A percentile compares a stretch with the other conserved stretches of the same genome.
Evolutionary conservation across 805 yeast genomes (phyloP).

Genomic region (Suhomyces vadensis): DNA sequence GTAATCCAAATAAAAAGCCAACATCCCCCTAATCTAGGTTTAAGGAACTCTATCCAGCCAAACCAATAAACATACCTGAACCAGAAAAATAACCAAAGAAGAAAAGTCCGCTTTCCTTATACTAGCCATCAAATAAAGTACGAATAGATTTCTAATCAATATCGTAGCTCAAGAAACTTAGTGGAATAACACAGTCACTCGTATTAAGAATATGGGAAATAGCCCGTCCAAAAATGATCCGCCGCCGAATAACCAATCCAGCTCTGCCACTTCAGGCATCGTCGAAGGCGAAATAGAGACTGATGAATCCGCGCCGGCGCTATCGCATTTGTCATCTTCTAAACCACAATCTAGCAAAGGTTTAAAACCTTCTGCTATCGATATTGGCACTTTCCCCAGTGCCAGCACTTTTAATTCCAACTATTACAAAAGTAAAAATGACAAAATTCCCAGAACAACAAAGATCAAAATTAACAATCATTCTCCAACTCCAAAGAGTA

Average conservation of each 20-base stretch:
- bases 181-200: not conserved
- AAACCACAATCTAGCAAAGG: constrained; percentile 9
- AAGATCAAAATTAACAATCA: constrained; percentile 8
- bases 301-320: constrained; percentile 46
- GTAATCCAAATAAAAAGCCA: not conserved
- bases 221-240: constrained; percentile 61
- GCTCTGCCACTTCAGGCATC: constrained; percentile 23
- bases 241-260: constrained; percentile 40
- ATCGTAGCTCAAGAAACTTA: not conserved
- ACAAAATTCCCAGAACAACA: constrained; percentile 2
- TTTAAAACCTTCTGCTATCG: constrained; percentile 14
- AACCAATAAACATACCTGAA: too few species aligned
- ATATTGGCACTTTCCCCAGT: constrained; percentile 11
- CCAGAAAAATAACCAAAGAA: not conserved
- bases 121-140: not conserved
- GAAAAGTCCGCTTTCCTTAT: not conserved
- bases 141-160: not conserved
- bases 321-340: constrained; percentile 27
- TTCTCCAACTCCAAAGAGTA: not conserved
- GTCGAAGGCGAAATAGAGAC: constrained; percentile 44
- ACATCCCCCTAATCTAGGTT: not conserved
- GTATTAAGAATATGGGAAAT: constrained; percentile 52
- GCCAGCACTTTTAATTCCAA: constrained; percentile 8
- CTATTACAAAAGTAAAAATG: constrained; percentile 9
- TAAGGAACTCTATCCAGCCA: not conserved